Evolutionary conservation across 257 asterid genomes (phyloP), one percentile per base, ranked within the genome.

Genomic region (Cinchona pubescens): DNA sequence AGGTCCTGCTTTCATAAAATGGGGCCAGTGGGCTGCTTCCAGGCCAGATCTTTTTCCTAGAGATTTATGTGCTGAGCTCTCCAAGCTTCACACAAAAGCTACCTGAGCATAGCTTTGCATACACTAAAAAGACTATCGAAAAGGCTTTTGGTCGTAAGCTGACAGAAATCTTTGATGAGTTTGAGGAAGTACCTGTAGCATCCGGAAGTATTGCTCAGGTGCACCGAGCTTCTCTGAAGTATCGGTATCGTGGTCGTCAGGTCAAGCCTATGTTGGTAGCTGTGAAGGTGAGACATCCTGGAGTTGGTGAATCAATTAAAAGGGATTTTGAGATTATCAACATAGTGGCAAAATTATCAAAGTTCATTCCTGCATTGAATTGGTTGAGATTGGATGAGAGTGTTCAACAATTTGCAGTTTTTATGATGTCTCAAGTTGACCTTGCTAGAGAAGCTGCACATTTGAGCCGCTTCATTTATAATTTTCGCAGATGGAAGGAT

Each of bases 11-110:
- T 94, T 94, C 78, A 94, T 94, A 82, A 94, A 94, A 81, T 94
- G 97, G 99, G 99, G 99, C 79, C 99, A 92, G 78, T 94, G 99
- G 99, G 99, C 98, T 34, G 99, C 97, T 71, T 89, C 99, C 45
- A 90, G 99, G 32, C 99, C 98, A 0, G 99, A 94, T 86, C 91
- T 92, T 48, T 94, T 94, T 64, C 97, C 98, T 19, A 72, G 69
- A 67, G 99, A 94, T 82, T 81, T 94, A 82, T 92, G 99, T 69
- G 62, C 82, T 43, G 97, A 94, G 82, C 86, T 94, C 56, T 88
- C 99, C 51, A 92, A 94, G 88, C 99, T 94, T 86, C 99, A 94
- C 80, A 85, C 83, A 38, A 82, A 90, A 85, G 97, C 99, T n/a
- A 70, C 99, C 99, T 48, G 87, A 94, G 75, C 99, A 94, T 82